These are phyloP conservation scores for Saksenaea oblongispora DNA, from an alignment of 371 early-diverging fungal species.

Conservation along the genomic window DNA sequence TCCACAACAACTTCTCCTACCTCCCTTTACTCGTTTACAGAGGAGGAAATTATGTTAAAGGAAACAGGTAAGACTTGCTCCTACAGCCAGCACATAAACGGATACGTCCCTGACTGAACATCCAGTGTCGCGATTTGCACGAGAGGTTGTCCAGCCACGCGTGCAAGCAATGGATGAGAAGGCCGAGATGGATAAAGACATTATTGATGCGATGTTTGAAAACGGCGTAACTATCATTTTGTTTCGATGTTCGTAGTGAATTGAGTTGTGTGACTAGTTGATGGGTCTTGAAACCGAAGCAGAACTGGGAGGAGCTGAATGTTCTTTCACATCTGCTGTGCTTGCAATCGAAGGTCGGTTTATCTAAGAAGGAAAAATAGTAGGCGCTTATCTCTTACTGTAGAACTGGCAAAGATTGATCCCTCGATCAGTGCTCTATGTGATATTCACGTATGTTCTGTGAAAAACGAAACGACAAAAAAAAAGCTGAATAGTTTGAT, in stretches of 20 bases:
- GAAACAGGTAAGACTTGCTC: slow-evolving; percentile 51
- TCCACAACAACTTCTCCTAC: slow-evolving; percentile 11
- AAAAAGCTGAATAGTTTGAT: background rate
- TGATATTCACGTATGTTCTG: slow-evolving; percentile 80
- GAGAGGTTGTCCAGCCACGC: slow-evolving; percentile 78
- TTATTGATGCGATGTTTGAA: slow-evolving; percentile 87
- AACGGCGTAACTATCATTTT: slow-evolving; percentile 65
- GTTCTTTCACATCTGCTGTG: slow-evolving; percentile 91
- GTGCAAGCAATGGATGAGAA: slow-evolving; percentile 95
- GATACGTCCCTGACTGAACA: background rate
- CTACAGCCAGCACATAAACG: background rate
- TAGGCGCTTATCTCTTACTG: background rate
- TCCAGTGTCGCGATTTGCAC: slow-evolving; percentile 81
- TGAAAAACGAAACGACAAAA: background rate
- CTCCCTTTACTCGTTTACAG: slow-evolving; percentile 68
- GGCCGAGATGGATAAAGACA: slow-evolving; percentile 72
- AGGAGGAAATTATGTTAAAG: slow-evolving; percentile 68
- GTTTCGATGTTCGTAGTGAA: background rate
- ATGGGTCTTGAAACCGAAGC: slow-evolving; percentile 92
- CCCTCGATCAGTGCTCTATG: slow-evolving; percentile 89
- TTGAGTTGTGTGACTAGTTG: slow-evolving; percentile 49
- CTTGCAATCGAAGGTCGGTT: slow-evolving; percentile 77
- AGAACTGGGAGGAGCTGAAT: slow-evolving; percentile 80
- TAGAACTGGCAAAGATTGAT: slow-evolving; percentile 93
- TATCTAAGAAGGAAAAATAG: background rate